phyloP scores from a whole-genome alignment of 257 asterid species.

The Ballota nigra region DNA sequence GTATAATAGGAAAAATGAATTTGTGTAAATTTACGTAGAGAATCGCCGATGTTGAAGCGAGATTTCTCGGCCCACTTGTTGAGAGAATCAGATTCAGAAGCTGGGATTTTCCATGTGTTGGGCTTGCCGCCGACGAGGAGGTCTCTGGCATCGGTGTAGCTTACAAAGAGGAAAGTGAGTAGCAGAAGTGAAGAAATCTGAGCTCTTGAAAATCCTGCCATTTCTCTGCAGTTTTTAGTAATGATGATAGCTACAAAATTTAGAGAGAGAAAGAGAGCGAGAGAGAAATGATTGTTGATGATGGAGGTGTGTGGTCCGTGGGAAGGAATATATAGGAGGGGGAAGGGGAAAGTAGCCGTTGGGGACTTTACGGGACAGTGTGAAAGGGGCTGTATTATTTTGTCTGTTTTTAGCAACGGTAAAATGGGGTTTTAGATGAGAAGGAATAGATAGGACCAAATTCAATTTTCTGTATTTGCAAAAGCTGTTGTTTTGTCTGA shows the following conservation, averaged over 20 bases:
- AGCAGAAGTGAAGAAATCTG: slow-evolving; percentile 15
- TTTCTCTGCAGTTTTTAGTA: background rate
- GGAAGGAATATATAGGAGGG: slow-evolving; percentile 23
- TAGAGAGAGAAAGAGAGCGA: background rate
- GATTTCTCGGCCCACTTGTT: slow-evolving; percentile 68
- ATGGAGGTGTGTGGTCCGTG: background rate
- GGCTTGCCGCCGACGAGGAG: slow-evolving; percentile 58
- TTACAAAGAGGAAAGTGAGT: slow-evolving; percentile 17
- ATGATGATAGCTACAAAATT: background rate
- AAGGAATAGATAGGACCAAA: background rate
- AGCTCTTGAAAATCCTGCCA: slow-evolving; percentile 33
- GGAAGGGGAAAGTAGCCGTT: slow-evolving; percentile 38
- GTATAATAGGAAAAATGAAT: background rate
- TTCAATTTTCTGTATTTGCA: background rate
- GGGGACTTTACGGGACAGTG: slow-evolving; percentile 22
- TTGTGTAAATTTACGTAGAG: slow-evolving; percentile 46
- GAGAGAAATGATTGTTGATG: background rate
- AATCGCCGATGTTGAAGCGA: slow-evolving; percentile 67
- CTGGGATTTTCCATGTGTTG: slow-evolving; percentile 59
- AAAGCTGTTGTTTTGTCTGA: no score
- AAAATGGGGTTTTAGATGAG: background rate
- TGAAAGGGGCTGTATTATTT: slow-evolving; percentile 13
- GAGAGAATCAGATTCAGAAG: slow-evolving; percentile 49
- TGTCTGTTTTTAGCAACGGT: slow-evolving; percentile 27
- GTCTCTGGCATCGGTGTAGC: slow-evolving; percentile 58